Evolutionary conservation across 2,329 filamentous ascomycete species (phyloP), one percentile per base, ranked within the genome.

Genomic region (Taxawa tesnikishii): DNA sequence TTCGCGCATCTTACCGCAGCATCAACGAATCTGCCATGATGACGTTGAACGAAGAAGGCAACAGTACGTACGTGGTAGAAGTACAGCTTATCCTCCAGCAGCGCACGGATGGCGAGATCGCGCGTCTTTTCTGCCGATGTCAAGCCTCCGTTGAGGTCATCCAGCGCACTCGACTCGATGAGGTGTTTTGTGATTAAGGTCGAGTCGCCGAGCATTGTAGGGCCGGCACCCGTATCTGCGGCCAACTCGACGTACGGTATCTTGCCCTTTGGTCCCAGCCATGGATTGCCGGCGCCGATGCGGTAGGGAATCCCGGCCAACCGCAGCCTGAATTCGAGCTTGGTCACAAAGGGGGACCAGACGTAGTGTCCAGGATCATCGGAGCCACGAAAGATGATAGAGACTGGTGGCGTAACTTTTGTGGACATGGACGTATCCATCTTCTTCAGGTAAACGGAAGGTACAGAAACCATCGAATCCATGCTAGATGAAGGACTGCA

Each of bases 291-390:
- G 3, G 40, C 39, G 3, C 54, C 63, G 4, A 51, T 44, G 10
- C 41, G 44, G 49, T 78, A 79, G 1, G 50, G 25, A 3, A 74
- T 30, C 1, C 51, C 47, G 3, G 60, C 60, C 41, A 75, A 63
- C 9, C 74, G 71, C 5, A 78, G 58, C 10, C 73, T 70, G 12
- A 70, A 60, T 46, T 79, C 75, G 31, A 78, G 56, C 47, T 79
- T 79, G 27, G 55, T 67, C 32, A 74, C 70, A 41, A 74, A 78
- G 8, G 73, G 72, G 0, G 73, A 76, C 70, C 70, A 75, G 31
- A 64, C 59, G 43, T 74, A 63, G 12, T 43, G 42, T 4, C 54
- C 56, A n/a, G n/a, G n/a, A n/a, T n/a, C n/a, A n/a, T n/a, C n/a
- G n/a, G n/a, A n/a, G n/a, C n/a, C n/a, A n/a, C n/a, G n/a, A n/a